These are phyloP conservation scores for Pestalotiopsis sp. DNA, from an alignment of 2,329 filamentous ascomycete species.

Conservation along the genomic window DNA sequence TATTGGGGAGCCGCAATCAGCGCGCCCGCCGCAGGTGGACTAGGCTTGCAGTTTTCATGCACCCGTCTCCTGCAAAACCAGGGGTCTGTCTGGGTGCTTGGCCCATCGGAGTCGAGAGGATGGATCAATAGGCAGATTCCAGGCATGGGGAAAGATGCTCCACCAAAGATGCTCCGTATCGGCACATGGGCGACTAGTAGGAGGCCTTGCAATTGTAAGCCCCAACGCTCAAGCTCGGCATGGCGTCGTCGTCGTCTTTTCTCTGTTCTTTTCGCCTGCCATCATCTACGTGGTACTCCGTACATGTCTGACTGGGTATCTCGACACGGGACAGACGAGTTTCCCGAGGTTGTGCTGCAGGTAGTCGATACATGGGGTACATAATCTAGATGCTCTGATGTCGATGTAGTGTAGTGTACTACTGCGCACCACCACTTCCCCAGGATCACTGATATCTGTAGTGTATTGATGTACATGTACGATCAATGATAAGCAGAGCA, in stretches of 20 bases:
- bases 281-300: not conserved
- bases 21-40: not conserved
- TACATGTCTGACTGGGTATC: not conserved
- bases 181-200: constrained; percentile 4
- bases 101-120: not conserved
- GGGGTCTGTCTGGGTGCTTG: not conserved
- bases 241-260: not conserved
- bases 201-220: constrained; percentile 5
- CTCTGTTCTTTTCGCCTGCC: not conserved
- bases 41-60: not conserved
- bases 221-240: too few species aligned
- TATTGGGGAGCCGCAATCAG: not conserved
- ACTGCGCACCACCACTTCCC: not conserved
- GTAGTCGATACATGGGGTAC: not conserved
- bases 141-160: not conserved
- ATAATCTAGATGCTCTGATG: not conserved
- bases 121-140: not conserved
- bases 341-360: not conserved
- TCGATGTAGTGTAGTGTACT: not conserved
- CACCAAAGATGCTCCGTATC: constrained; percentile 5
- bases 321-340: not conserved
- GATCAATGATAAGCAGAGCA: not conserved
- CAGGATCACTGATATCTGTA: not conserved
- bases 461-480: not conserved
- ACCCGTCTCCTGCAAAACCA: not conserved